Evolutionary conservation across 441 rosid genomes (phyloP), one percentile per base, ranked within the genome.

Genomic region (Populus trichocarpa): DNA sequence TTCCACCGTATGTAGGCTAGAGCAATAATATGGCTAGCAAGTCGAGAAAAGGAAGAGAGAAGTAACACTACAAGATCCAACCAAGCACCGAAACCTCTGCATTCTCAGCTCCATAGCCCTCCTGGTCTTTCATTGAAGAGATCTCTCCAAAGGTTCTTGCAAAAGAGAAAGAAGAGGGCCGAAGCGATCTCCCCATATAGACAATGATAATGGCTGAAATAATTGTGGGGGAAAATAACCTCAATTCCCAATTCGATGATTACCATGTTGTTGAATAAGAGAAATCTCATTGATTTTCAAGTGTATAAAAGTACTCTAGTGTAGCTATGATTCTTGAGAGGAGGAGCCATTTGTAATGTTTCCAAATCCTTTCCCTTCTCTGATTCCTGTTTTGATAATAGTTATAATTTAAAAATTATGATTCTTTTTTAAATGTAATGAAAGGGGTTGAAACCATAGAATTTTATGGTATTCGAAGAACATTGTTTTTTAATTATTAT

Each of bases 21-120:
- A 22, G 50, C 50, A 32, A 69, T 69, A 69, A 69, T 69, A 69
- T 69, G 71, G 71, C 50, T 69, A 32, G 71, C 71, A n/a, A 69
- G 71, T 35, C 50, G 71, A n/a, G 71, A 35, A 69, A 35, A 32
- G 71, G 71, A 69, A 18, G 25, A 69, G 33, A 69, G 71, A 35
- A 69, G 8, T 14, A 69, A 35, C 46, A 69, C 2, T 11, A 50
- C 46, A 8, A 38, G 71, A 22, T 9, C 71, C 71, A 69, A n/a
- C 22, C 25, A 7, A 23, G 42, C 50, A 18, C 11, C 71, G 20
- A 12, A 3, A 18, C 12, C 50, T 35, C 71, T 69, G 71, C 71
- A 69, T 35, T 69, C 40, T 35, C 71, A 69, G 36, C 71, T 69
- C 3, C 28, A 35, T 35, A 18, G 71, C 42, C 71, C 71, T 35